phyloP scores from a whole-genome alignment of 345 rosid genomes.

The Citrus inodora region DNA sequence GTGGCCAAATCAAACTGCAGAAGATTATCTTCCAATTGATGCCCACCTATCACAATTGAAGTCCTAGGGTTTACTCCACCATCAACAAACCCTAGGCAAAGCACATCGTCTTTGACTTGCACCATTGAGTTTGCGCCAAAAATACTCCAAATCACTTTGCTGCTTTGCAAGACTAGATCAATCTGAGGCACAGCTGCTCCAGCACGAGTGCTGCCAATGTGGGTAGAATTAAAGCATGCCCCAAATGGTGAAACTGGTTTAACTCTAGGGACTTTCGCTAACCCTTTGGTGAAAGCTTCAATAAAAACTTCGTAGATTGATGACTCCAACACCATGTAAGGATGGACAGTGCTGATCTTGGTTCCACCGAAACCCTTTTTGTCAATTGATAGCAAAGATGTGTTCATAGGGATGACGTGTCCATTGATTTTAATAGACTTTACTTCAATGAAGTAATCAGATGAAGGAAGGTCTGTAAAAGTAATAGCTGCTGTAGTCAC shows the following conservation, averaged over 20 bases:
- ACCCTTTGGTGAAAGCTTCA: constrained; percentile 17
- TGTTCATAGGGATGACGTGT: constrained; percentile 24
- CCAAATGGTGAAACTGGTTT: constrained; percentile 21
- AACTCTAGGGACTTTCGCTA: background rate
- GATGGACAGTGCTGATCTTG: constrained; percentile 29
- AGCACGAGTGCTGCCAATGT: background rate
- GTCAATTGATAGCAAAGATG: constrained; percentile 22
- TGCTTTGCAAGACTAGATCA: constrained; percentile 29
- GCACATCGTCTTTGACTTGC: constrained; percentile 15
- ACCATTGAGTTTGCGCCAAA: constrained; percentile 40
- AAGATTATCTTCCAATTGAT: too few relatives aligned
- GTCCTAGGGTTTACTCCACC: constrained; percentile 25
- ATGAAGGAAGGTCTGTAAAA: constrained; percentile 13
- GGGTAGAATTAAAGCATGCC: constrained; percentile 8
- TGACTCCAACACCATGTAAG: constrained; percentile 26
- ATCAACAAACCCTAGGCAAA: constrained; percentile 32
- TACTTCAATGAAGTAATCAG: constrained; percentile 36
- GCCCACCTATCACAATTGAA: constrained; percentile 32
- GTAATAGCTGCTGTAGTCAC: constrained; percentile 16
- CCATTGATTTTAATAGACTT: constrained; percentile 34
- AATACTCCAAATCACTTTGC: constrained; percentile 20
- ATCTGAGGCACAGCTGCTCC: constrained; percentile 33
- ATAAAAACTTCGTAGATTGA: constrained; percentile 39
- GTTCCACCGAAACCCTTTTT: constrained; percentile 41
- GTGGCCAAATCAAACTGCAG: too few relatives aligned